Evolutionary conservation across 164 flowering plant species (phyloP), one percentile per base, ranked within the genome.

Genomic region (Echeveria elegans): DNA sequence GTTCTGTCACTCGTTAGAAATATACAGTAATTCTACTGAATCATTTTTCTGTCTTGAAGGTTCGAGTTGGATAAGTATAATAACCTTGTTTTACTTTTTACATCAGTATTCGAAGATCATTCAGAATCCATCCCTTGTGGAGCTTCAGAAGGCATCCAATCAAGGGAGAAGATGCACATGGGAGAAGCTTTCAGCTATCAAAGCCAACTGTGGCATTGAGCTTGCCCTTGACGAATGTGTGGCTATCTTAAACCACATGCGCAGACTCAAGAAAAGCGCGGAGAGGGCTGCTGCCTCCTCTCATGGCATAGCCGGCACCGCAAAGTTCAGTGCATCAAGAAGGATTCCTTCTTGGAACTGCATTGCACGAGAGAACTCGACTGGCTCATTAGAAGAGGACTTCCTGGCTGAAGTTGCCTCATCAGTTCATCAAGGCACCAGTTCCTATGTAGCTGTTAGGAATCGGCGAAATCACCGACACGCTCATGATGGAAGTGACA

Each of bases 291-390:
- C 88, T 14, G 82, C 97, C 53, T 84, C 97, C 69, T 82, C 94
- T n/a, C 93, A 82, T 37, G 88, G 88, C 31, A 73, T 78, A 37
- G 47, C 83, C 31, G 50, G 62, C 73, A 73, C 89, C 8, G 78
- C 65, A 30, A 81, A 76, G 75, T 87, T 90, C 78, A 89, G 72
- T 73, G 97, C 92, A 41, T 88, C 99, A 0, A 83, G 77, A 78
- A 85, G 99, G 72, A 95, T 95, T 50, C 99, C 97, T 30, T 95
- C 99, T 4, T 95, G 99, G 99, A 95, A 92, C 73, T 78, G 89
- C 81, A 83, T 95, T 29, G 99, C 99, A 40, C 82, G 99, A 43
- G 99, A 95, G 73, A 95, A 88, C 77, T 95, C 99, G 29, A 73
- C 89, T 0, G 96, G 99, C n/a, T 95, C 99, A 52, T 86, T 95